Evolutionary conservation across 257 asterid species (phyloP), one percentile per base, ranked within the genome.

Genomic region (Nicotiana noctiflora): DNA sequence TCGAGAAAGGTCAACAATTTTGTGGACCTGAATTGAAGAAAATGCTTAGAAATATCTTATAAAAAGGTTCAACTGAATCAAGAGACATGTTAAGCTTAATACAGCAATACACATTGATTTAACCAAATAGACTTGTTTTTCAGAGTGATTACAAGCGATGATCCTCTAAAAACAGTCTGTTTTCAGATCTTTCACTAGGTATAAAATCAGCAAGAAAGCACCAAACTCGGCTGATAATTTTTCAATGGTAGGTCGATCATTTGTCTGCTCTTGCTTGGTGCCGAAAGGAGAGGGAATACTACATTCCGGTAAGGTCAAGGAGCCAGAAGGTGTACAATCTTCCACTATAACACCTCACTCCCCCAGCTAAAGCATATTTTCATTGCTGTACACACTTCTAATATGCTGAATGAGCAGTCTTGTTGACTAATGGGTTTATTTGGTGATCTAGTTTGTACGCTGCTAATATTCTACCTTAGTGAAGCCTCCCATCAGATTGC

Each of bases 1-100:
- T 18, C 82, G 82, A 5, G 98, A 93, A 80, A 95, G 97, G 81
- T 93, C 97, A 68, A 95, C 92, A 59, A 93, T 86, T 86, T 95
- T 95, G 92, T 95, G 99, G 75, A 93, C 98, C 99, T 95, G 97
- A 49, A 81, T 84, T 17, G 21, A 53, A 67, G 9, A 77, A 46
- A 23, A 19, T 77, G 37, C 60, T 37, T 32, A 34, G 5, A n/a
- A 77, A 62, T 32, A 59, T 32, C 34, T 0, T 19, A 5, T 12
- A 44, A 70, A 23, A 70, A 40, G 19, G 13, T 70, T 19, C 19
- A 19, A 12, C 57, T 0, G 13, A 68, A 70, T 11, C 56, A 70
- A 70, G 57, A 68, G 57, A 70, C 32, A 19, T 10, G 18, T 5
- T 19, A 40, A 40, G 5, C 76, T 10, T 68, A 68, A 3, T 19